Evolutionary conservation across 1,284 basidiomycete genomes (phyloP).

Genomic region (Cryptococcus sp.): DNA sequence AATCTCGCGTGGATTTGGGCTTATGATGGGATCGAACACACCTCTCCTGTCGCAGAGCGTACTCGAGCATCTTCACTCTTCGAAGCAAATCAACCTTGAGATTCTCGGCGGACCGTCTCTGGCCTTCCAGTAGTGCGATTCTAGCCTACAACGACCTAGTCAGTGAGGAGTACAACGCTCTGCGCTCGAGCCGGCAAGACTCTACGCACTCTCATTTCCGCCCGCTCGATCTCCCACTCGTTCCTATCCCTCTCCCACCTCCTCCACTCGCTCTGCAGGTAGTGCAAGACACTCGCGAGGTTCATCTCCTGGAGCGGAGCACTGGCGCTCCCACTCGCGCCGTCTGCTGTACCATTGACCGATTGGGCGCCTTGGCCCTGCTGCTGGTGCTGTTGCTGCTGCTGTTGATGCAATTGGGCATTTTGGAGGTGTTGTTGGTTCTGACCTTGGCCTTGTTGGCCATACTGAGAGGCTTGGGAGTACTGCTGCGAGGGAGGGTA

Average conservation of each 20-base stretch:
- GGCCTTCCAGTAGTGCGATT: constrained; percentile 96
- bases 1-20: background rate
- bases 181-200: constrained; percentile 2
- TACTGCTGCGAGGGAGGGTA: constrained; percentile 12
- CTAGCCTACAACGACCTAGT: constrained; percentile 65
- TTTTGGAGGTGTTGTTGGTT: constrained; percentile 26
- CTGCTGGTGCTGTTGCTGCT: constrained; percentile 12
- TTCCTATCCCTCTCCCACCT: constrained; percentile 95
- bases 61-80: constrained; percentile 98
- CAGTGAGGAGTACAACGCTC: too few species aligned
- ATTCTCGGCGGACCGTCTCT: constrained; percentile 94
- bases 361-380: constrained; percentile 5
- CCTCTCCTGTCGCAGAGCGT: constrained; percentile 91
- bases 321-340: constrained; percentile 29
- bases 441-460: constrained; percentile 23
- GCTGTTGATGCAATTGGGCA: constrained; percentile 22
- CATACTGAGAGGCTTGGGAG: constrained; percentile 16
- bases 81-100: constrained; percentile 93
- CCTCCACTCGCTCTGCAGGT: constrained; percentile 96
- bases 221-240: constrained; percentile 99
- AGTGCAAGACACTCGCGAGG: constrained; percentile 92
- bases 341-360: constrained; percentile 27
- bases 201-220: constrained; percentile 89
- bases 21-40: constrained; percentile 54
- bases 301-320: constrained; percentile 66